These are phyloP conservation scores for Ophiostoma novo-ulmi DNA, from an alignment of 2,329 filamentous ascomycete genomes.

Conservation along the genomic window DNA sequence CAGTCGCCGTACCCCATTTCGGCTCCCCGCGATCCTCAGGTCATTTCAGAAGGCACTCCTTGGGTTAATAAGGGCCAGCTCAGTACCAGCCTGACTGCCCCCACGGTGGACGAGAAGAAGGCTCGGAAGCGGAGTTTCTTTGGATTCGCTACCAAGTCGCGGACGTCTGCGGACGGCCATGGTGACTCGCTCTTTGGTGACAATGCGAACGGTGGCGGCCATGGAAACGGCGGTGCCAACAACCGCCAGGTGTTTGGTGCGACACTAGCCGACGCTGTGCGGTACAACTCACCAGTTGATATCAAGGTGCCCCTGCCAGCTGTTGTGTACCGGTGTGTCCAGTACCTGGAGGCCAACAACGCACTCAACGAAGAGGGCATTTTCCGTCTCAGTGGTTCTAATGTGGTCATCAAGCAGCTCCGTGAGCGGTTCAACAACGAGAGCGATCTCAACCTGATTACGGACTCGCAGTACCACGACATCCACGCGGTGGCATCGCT, in stretches of 20 bases:
- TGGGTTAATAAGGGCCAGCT: slow-evolving; percentile 2
- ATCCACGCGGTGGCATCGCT: slow-evolving; percentile 93
- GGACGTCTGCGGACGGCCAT: slow-evolving; percentile 49
- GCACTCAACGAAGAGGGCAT: slow-evolving; percentile 88
- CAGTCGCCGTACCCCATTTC: slow-evolving; percentile 56
- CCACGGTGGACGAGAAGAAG: slow-evolving; percentile 68
- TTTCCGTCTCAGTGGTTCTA: slow-evolving; percentile 94
- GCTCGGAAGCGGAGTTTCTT: slow-evolving; percentile 73
- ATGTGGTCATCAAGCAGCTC: slow-evolving; percentile 83
- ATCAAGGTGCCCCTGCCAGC: slow-evolving; percentile 74
- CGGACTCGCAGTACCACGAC: slow-evolving; percentile 81
- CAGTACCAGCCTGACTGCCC: slow-evolving; percentile 43
- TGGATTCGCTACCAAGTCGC: slow-evolving; percentile 59
- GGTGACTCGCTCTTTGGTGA: slow-evolving; percentile 52
- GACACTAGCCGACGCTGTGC: slow-evolving; percentile 77
- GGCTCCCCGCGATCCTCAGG: slow-evolving; percentile 73
- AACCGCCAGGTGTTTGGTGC: slow-evolving; percentile 76
- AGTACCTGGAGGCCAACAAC: slow-evolving; percentile 80
- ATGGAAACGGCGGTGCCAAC: slow-evolving; percentile 40
- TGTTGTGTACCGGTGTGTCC: slow-evolving; percentile 91
- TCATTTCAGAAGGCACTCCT: slow-evolving; percentile 70
- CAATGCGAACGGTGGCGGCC: slow-evolving; percentile 33
- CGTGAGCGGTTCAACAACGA: slow-evolving; percentile 91
- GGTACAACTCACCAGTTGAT: slow-evolving; percentile 68
- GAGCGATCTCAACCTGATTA: slow-evolving; percentile 81